Conservation (phyloP, 169 alveolate genomes). For the Cryptosporidium ubiquitum region DNA sequence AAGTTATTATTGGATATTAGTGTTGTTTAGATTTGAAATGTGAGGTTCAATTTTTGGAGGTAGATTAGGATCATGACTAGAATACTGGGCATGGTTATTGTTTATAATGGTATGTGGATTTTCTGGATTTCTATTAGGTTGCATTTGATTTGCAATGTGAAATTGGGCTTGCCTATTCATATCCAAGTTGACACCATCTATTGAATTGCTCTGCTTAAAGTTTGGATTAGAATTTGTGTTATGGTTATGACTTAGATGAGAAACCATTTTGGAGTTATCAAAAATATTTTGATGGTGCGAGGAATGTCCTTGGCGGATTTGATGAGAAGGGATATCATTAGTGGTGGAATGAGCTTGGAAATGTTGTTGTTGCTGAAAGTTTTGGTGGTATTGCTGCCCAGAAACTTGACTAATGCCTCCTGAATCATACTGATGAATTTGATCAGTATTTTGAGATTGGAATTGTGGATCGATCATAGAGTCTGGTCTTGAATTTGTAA, state of each 20-base stretch:
- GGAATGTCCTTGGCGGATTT: conserved; percentile 1
- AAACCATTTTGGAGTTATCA: neutral
- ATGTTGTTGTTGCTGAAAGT: conserved; percentile 7
- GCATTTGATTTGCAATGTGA: neutral
- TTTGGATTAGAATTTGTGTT: neutral
- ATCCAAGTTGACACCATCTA: neutral
- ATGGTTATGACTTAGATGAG: neutral
- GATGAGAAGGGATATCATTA: neutral
- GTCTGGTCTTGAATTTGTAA: neutral
- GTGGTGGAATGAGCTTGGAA: neutral
- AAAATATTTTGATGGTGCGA: neutral
- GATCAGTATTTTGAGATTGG: conserved; percentile 20
- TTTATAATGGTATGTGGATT: neutral
- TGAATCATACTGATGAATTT: conserved; percentile 9
- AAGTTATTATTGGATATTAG: neutral
- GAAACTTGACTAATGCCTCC: neutral
- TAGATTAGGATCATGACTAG: neutral
- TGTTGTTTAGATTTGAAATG: neutral
- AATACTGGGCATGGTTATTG: neutral
- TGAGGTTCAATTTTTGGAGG: conserved; percentile 12
- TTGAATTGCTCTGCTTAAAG: neutral
- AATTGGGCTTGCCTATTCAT: neutral
- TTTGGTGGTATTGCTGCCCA: conserved; percentile 2
- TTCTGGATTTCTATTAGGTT: neutral
- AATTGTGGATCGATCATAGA: neutral